Percentiles rank a stretch among this genome's conserved stretches.
These are phyloP conservation scores for Eucalyptus guilfoylei DNA, from an alignment of 345 rosid species.

Conservation along the genomic window DNA sequence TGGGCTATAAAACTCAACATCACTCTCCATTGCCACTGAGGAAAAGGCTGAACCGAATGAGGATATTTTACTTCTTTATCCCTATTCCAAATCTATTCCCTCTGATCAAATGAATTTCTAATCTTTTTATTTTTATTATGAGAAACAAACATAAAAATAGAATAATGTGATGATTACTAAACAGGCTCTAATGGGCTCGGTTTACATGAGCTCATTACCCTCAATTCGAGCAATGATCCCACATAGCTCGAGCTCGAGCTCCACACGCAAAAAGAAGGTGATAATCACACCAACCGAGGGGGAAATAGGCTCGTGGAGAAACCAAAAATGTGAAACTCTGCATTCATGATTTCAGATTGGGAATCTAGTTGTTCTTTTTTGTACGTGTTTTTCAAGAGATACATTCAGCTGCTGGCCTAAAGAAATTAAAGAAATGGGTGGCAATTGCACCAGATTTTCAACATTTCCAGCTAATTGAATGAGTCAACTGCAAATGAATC, in stretches of 20 bases:
- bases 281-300: background rate
- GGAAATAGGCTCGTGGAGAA: background rate
- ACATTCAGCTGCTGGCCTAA: background rate
- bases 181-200: background rate
- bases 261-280: background rate
- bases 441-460: constrained; percentile 26
- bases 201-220: background rate
- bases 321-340: background rate
- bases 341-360: background rate
- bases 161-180: no score
- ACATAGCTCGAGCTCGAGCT: background rate
- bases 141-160: no score
- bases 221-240: background rate
- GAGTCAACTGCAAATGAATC: constrained; percentile 3
- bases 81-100: no score
- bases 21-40: background rate
- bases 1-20: background rate
- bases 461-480: constrained; percentile 2
- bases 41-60: background rate
- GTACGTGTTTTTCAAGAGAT: background rate
- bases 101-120: no score
- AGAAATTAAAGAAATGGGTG: constrained; percentile 10
- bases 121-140: no score
- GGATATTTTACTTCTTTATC: no score
- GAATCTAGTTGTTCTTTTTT: background rate